Base-by-base conservation (phyloP, 2,329 filamentous ascomycete species). In the Aspergillus fijiensis region DNA sequence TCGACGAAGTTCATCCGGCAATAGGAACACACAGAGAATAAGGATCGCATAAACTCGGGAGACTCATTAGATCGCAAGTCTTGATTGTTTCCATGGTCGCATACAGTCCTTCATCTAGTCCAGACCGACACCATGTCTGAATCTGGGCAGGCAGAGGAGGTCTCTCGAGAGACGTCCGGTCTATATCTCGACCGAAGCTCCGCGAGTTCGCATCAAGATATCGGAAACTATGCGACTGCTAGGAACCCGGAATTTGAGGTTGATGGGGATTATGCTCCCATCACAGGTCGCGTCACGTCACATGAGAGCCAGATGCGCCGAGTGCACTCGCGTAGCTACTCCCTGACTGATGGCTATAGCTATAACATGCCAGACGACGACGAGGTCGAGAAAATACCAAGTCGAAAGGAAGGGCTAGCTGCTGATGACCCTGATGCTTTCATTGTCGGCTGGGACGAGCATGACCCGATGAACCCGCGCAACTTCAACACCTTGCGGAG, bases 381-480 rank as follows among this genome's bases (percentile, higher is more conserved):
- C 53, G 59, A 68, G 45, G 51, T 59, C 25, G 66, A 64, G 39
- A 60, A 50, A 19, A 27, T 51, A 7, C 47, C 47, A 9, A 49
- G 66, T 47, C 57, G 60, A 3, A 52, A 61, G 9, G 60, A 69
- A 47, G 58, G 53, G 9, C 57, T 62, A 12, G 70, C 69, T 50
- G 63, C 61, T 11, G 69, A 62, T 39, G 69, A 63, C 27, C 68
- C 59, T 2, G 63, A 70, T 60, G 64, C 62, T 2, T 93, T 86
- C 67, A 84, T 91, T 62, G 92, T 98, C 21, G 76, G 76, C 6
- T 97, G 90, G 84, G 89, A 94, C 45, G 86, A 92, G 60, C 77
- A 80, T 51, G 93, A 97, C 72, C 88, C 89, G 0, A 72, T 86
- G 74, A 90, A 88, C 67, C 93, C 93, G 0, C 85, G 89, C 60